Evolutionary conservation across 2,329 filamentous ascomycete genomes (phyloP).

Genomic region (Fusarium sp.): DNA sequence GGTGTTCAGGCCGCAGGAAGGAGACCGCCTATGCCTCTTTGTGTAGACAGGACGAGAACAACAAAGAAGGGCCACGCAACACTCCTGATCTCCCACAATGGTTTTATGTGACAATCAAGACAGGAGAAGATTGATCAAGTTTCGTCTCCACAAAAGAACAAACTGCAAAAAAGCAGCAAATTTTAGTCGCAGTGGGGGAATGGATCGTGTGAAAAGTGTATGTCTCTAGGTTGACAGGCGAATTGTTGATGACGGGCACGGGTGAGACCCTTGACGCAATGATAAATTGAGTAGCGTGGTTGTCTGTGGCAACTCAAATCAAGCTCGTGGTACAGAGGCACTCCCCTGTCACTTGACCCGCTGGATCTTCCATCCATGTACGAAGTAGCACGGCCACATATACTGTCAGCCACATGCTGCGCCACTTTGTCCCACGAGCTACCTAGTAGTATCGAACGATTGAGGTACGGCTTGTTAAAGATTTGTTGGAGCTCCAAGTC

Average conservation of each 20-base stretch:
- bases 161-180: slow-evolving; percentile 3
- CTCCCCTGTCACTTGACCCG: slow-evolving; percentile 37
- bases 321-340: not conserved
- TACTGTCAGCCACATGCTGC: not conserved
- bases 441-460: slow-evolving; percentile 35
- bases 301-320: slow-evolving; percentile 52
- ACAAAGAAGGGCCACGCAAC: slow-evolving; percentile 22
- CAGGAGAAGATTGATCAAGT: not conserved
- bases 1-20: slow-evolving; percentile 23
- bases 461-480: slow-evolving; percentile 21
- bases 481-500: slow-evolving; percentile 17
- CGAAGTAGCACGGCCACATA: slow-evolving; percentile 16
- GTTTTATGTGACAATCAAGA: not conserved
- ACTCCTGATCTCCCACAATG: not conserved
- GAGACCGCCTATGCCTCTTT: slow-evolving; percentile 9
- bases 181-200: slow-evolving; percentile 28
- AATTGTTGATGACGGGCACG: slow-evolving; percentile 37
- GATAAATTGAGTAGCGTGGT: slow-evolving; percentile 41
- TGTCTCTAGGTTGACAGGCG: slow-evolving; percentile 28
- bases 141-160: not conserved
- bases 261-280: slow-evolving; percentile 46
- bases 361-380: not conserved
- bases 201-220: slow-evolving; percentile 27
- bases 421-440: slow-evolving; percentile 22
- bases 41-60: slow-evolving; percentile 3